phyloP scores from a whole-genome alignment of 371 early-diverging fungal genomes.

The Actinomucor elegans region DNA sequence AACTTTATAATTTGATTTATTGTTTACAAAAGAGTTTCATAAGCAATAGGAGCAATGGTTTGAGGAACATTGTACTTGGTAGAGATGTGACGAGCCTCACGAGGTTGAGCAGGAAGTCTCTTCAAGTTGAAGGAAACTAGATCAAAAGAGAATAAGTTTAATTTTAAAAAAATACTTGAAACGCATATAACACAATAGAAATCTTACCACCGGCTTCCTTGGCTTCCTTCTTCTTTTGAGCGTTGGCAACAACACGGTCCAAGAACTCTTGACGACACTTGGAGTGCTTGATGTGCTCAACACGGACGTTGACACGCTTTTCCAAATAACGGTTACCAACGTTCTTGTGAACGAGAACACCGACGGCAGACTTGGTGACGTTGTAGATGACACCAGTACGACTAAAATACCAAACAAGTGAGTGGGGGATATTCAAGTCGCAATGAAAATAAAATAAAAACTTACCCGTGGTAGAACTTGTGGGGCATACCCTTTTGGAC shows the following conservation, averaged over 20 bases:
- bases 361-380: slow-evolving; percentile 97
- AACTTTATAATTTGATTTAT: too few relatives aligned
- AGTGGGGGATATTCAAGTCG: background rate
- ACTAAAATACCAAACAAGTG: slow-evolving; percentile 35
- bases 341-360: slow-evolving; percentile 97
- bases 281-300: slow-evolving; percentile 99
- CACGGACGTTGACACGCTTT: slow-evolving; percentile 98
- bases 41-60: slow-evolving; percentile 92
- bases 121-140: slow-evolving; percentile 76
- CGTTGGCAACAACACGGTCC: slow-evolving; percentile 95
- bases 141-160: background rate
- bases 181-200: too few relatives aligned
- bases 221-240: slow-evolving; percentile 80
- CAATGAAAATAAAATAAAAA: background rate
- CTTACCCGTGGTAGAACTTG: slow-evolving; percentile 99
- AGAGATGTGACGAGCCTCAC: slow-evolving; percentile 88
- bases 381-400: slow-evolving; percentile 98
- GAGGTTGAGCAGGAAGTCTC: slow-evolving; percentile 93
- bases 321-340: slow-evolving; percentile 98
- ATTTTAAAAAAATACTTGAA: background rate
- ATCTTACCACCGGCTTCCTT: slow-evolving; percentile 55
- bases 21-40: slow-evolving; percentile 84
- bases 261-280: slow-evolving; percentile 99
- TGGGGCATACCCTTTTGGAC: slow-evolving; percentile 99
- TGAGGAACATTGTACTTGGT: slow-evolving; percentile 87